Evolutionary conservation across 2,329 filamentous ascomycete species (phyloP), one percentile per base, ranked within the genome.

Genomic region (Trichophyton benhamiae): DNA sequence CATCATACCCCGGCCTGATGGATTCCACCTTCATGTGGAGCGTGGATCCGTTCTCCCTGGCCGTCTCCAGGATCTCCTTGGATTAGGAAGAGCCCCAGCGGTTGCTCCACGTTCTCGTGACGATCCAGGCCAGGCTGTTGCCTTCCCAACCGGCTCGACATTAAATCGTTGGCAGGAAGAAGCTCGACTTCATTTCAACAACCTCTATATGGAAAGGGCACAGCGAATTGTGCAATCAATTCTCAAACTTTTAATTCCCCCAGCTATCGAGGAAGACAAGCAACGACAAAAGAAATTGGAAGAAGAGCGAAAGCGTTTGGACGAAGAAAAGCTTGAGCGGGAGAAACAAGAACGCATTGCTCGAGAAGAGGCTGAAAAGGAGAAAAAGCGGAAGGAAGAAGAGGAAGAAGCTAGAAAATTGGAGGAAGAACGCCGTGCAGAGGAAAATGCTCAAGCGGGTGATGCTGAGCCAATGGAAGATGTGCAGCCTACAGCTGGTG

Each of bases 151-250:
- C 7, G 83, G 84, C 42, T 80, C 83, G 7, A 97, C 94, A 0
- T 78, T 82, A 61, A 80, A 82, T 60, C 86, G 94, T 64, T 99
- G 95, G 87, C 84, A 88, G 70, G 90, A 96, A 70, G 95, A 97
- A 72, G 87, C 91, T 7, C 86, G 87, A 65, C 85, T 99, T 72
- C 80, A 97, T 0, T 97, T 94, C 72, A 88, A 88, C 27, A 75
- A 79, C 22, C 79, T 76, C 57, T 82, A 86, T 59, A 71, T 82
- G 2, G 91, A 96, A 57, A 88, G 88, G 70, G 82, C 85, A 1
- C 79, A 82, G 63, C 83, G 83, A 60, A 79, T 95, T 15, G 76
- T 86, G 65, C 86, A 83, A 66, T 81, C 84, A 1, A 82, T 99
- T 27, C 78, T 90, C 46, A 85, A 83, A 52, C 76, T 85, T 46